Base-by-base conservation (phyloP, 2,329 filamentous ascomycete species). In the Phaeosphaeria sp. region DNA sequence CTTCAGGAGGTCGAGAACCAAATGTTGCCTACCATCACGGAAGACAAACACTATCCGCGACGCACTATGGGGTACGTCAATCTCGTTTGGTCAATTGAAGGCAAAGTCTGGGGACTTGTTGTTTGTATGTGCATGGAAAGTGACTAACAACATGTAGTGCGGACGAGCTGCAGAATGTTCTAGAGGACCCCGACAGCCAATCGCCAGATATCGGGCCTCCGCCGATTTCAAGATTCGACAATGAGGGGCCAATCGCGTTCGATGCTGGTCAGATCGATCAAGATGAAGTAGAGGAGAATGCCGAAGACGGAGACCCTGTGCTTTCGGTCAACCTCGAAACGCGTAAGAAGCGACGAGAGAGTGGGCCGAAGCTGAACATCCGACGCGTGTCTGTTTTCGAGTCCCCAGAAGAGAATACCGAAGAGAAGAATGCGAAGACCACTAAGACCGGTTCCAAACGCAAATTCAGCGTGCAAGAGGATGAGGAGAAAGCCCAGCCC, bases 171-270 rank as follows among this genome's bases (percentile, higher is more conserved):
- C 76, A 71, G 22, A 70, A 74, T 3, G 72, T 80, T 3, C 36
- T 88, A 82, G n/a, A 80, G 85, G 79, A 88, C 36, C 76, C 79
- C 5, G 78, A 78, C 33, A 81, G 81, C 46, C 85, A 89, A 42
- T 91, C 89, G 2, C 89, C 89, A 6, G 89, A 92, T 55, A 82
- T 92, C 46, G 89, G 89, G 9, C 81, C 84, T 1, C 83, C 84
- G 25, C 83, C 84, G 1, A 74, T 85, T 10, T 82, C 81, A 6
- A 82, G 81, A 55, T 85, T 85, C 57, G 81, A 84, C 23, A 78
- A 77, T 25, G 78, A 80, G 44, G 81, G 83, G 41, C 77, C 80
- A 1, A 80, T 82, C 59, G 78, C 78, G 39, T 82, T 80, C 60
- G 73, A 82, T 55, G 63, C 74, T 25, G 66, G 56, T 30, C 67